These are phyloP conservation scores for Vachellia collinsii DNA, from an alignment of 306 rosid species.

Conservation along the genomic window DNA sequence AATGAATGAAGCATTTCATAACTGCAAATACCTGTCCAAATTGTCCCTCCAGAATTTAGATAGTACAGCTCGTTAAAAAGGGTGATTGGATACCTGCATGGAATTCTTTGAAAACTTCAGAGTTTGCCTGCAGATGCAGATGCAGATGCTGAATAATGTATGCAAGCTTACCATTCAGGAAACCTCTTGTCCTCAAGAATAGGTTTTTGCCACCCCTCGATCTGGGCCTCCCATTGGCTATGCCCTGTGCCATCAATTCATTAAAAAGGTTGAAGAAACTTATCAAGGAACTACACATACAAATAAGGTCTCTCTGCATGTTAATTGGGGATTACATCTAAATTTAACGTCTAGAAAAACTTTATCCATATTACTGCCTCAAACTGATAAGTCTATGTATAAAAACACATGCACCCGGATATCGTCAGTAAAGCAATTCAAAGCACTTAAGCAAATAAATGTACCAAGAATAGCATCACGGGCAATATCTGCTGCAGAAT, in stretches of 20 bases:
- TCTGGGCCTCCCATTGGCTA: conserved; percentile 81
- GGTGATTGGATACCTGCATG: conserved; percentile 84
- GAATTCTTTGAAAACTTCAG: conserved; percentile 38
- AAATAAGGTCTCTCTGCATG: conserved; percentile 16
- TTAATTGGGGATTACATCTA: conserved; percentile 30
- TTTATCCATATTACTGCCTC: conserved; percentile 24
- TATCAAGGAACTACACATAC: conserved; percentile 24
- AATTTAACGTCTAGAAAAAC: conserved; percentile 27
- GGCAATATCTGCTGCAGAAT: conserved; percentile 87
- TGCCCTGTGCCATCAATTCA: conserved; percentile 55
- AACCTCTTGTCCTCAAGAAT: conserved; percentile 84
- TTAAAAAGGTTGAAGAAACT: conserved; percentile 22
- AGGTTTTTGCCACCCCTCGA: conserved; percentile 95
- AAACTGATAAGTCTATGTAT: neutral
- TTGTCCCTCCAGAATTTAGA: conserved; percentile 87
- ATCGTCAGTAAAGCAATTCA: neutral
- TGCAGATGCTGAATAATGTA: conserved; percentile 28
- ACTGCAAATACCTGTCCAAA: conserved; percentile 85
- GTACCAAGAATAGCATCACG: conserved; percentile 88
- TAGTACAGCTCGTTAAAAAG: conserved; percentile 92
- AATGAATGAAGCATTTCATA: conserved; percentile 15
- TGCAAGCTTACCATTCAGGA: conserved; percentile 86
- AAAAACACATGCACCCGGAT: neutral
- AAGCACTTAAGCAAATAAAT: conserved; percentile 31
- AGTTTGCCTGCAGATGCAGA: conserved; percentile 9